A percentile compares a stretch with the other conserved stretches of the same genome.
Conservation (phyloP, 306 rosid species). For the Hippophae gyantsensis region DNA sequence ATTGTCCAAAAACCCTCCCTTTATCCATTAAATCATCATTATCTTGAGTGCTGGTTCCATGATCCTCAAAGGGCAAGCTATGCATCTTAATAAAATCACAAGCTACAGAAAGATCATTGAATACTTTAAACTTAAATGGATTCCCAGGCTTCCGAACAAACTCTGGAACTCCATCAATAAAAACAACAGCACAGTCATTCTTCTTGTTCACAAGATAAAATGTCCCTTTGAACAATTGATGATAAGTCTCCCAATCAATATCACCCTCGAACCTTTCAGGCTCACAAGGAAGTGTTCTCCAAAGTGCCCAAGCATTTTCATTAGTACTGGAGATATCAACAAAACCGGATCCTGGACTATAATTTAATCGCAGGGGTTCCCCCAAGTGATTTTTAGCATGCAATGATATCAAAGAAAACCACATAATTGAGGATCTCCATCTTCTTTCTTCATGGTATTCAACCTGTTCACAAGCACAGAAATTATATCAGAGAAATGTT, state of each 20-base stretch:
- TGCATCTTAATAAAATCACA: conserved; percentile 28
- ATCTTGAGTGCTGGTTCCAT: conserved; percentile 25
- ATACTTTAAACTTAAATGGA: conserved; percentile 79
- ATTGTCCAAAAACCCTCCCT: conserved; percentile 26
- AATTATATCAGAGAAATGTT: background rate
- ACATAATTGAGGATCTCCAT: conserved; percentile 56
- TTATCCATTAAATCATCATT: conserved; percentile 19
- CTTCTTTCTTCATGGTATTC: conserved; percentile 44
- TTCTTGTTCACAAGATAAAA: conserved; percentile 69
- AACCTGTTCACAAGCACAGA: conserved; percentile 41
- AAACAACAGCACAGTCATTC: conserved; percentile 74
- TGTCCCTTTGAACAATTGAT: conserved; percentile 42
- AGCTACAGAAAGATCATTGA: conserved; percentile 33
- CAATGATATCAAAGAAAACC: conserved; percentile 83
- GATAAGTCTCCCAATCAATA: conserved; percentile 51
- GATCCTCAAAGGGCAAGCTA: conserved; percentile 31
- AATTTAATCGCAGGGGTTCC: conserved; percentile 67
- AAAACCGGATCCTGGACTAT: conserved; percentile 56
- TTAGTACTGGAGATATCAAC: conserved; percentile 58
- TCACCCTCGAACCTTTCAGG: conserved; percentile 41
- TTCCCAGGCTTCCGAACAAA: conserved; percentile 82
- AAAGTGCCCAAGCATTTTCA: conserved; percentile 50
- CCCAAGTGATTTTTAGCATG: conserved; percentile 64
- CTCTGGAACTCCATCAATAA: conserved; percentile 70
- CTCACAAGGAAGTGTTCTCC: conserved; percentile 48